Evolutionary conservation across 495 filamentous ascomycete species (phyloP), one percentile per base, ranked within the genome.

Genomic region (Penicillium macrosclerotiorum): DNA sequence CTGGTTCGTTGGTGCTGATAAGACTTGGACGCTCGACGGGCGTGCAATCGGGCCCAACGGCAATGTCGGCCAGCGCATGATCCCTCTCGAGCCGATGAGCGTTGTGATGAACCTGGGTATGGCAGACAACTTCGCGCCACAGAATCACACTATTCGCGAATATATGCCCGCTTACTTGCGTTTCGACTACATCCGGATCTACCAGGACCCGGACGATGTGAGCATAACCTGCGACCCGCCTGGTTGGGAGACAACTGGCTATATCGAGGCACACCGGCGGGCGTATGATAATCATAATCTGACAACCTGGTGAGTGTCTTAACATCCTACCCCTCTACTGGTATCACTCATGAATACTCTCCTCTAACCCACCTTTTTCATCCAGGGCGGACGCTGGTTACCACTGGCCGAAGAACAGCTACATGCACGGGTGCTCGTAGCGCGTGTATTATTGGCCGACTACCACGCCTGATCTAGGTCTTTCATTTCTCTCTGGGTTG

Each of bases 151-250:
- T 1, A 71, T 89, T 13, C 47, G 42, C 39, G 51, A 64, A n/a
- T 64, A 81, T 19, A 70, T 88, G 54, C 86, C 86, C 18, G 84
- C 83, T 0, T 83, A 75, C 32, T 82, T 89, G 76, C 74, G 83
- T 2, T 68, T 90, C 43, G 86, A 90, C 55, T 89, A 88, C 57
- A 65, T 90, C 26, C 78, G 86, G 4, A 86, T 89, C 44, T 90
- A 89, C 54, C 85, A 89, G 58, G 76, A 84, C 45, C 70, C 76
- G 12, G 75, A 76, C 38, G 62, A 80, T 24, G 49, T 63, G 9
- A 77, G 77, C 36, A 61, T 89, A 13, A 86, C 84, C 24, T 89
- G 86, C 63, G 86, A 90, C 68, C 86, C 86, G 1, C 71, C 68
- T 2, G 83, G 77, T 0, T 89, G 81, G 56, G 74, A 78, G 51